Base-by-base conservation (phyloP, 2,329 filamentous ascomycete genomes). In the Westerdykella ornata region DNA sequence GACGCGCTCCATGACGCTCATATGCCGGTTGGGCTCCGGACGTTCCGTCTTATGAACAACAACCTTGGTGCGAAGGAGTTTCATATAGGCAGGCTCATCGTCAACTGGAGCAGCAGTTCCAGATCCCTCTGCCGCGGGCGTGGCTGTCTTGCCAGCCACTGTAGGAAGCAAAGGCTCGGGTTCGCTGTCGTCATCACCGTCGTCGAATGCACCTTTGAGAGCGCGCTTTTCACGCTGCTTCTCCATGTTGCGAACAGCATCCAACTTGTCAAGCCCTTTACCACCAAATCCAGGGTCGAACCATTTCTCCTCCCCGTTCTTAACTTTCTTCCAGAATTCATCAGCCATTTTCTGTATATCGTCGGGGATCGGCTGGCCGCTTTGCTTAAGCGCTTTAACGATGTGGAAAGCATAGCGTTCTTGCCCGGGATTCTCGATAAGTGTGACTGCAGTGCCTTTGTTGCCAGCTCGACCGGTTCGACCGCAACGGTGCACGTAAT, bases 401-500 rank as follows among this genome's bases (percentile, higher is more conserved):
- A 96, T 87, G 52, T 94, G 88, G 9, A 86, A 77, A 2, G 92
- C 85, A 59, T 86, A 96, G 49, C 87, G 87, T 60, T 94, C 89
- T 64, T 98, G 89, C 35, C 94, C 86, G 32, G 87, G 84, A 0
- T 88, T 94, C 1, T 89, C 95, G 44, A 98, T 73, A 60, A 97
- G 95, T 0, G 92, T 98, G 38, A 98, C 86, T 0, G 92, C 92
- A 30, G 88, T 94, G 48, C 92, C 92, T 16, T 81, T 95, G 58
- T 96, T 94, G 31, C 92, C 92, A 35, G 92, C 92, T 61, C 92
- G 84, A 9, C 92, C 92, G 6, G 92, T 97, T 55, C 92, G 86
- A 36, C 92, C 92, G 41, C 86, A 88, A 48, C 92, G 84, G 65
- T 96, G 92, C 31, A 97, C 90, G 58, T 97, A 97, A 60, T 97